Conservation (phyloP, 2,329 filamentous ascomycete species). For the Nannizziopsis arthrosporioides region DNA sequence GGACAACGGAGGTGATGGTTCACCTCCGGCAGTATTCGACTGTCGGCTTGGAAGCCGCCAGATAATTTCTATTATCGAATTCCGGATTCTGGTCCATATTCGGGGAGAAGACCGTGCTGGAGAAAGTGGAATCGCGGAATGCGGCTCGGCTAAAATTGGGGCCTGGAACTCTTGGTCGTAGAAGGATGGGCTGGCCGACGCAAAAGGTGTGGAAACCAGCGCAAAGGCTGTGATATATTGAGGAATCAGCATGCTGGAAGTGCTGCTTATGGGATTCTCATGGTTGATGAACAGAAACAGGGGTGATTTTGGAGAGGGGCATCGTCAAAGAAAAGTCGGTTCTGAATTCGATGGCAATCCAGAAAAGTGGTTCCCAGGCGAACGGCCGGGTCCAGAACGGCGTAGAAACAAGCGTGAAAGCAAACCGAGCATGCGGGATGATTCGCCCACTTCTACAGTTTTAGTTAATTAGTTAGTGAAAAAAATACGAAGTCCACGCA, state of each 20-base stretch:
- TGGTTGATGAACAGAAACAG: neutral
- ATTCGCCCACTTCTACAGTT: too few relatives aligned
- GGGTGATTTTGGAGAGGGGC: too few relatives aligned
- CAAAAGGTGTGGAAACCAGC: slow-evolving; percentile 6
- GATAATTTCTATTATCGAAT: slow-evolving; percentile 34
- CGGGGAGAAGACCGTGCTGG: slow-evolving; percentile 20
- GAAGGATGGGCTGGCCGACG: slow-evolving; percentile 10
- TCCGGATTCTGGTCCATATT: slow-evolving; percentile 31
- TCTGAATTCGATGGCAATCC: too few relatives aligned
- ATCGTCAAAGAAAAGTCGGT: too few relatives aligned
- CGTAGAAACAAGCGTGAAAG: too few relatives aligned
- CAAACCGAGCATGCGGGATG: too few relatives aligned
- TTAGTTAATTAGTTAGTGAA: too few relatives aligned
- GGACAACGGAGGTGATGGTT: slow-evolving; percentile 14
- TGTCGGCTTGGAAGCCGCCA: slow-evolving; percentile 28
- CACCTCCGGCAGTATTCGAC: slow-evolving; percentile 16
- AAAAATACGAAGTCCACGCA: too few relatives aligned
- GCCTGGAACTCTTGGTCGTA: slow-evolving; percentile 7
- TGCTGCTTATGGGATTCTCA: neutral
- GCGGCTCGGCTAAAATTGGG: slow-evolving; percentile 16
- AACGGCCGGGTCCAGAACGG: too few relatives aligned
- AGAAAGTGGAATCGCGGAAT: slow-evolving; percentile 23
- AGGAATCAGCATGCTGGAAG: slow-evolving; percentile 6
- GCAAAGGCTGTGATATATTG: slow-evolving; percentile 1
- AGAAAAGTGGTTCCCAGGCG: too few relatives aligned